Conservation (phyloP, 805 yeast species). For the Torulaspora maleeae region DNA sequence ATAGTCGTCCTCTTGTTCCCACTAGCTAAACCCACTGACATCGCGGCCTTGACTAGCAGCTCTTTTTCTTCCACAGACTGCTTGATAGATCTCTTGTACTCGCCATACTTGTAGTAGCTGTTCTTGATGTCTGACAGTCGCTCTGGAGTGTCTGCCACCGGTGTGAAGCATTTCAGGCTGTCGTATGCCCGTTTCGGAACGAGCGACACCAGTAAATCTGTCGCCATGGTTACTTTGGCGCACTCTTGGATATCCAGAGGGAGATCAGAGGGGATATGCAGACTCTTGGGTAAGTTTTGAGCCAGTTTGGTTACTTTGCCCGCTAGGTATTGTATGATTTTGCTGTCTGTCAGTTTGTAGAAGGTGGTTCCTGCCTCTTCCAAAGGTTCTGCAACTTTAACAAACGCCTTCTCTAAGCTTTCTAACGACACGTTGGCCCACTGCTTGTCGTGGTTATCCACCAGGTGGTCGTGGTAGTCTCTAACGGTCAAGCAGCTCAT, state of each 20-base stretch:
- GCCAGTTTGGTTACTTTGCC: constrained; percentile 38
- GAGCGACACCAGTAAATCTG: constrained; percentile 44
- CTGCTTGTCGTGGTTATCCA: constrained; percentile 26
- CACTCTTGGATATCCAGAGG: constrained; percentile 35
- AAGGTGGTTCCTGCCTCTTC: constrained; percentile 44
- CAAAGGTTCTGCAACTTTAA: constrained; percentile 38
- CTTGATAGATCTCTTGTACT: constrained; percentile 22
- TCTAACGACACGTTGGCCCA: constrained; percentile 23
- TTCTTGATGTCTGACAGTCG: constrained; percentile 25
- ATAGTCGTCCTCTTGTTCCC: constrained; percentile 14
- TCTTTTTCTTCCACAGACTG: constrained; percentile 25
- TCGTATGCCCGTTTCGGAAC: constrained; percentile 42
- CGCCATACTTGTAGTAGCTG: constrained; percentile 33
- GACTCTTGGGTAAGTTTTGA: constrained; percentile 38
- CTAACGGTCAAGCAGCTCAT: constrained; percentile 29
- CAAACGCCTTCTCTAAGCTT: constrained; percentile 27
- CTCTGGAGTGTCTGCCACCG: background rate
- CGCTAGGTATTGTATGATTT: constrained; percentile 39
- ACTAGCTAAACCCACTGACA: constrained; percentile 28
- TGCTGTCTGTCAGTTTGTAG: constrained; percentile 42
- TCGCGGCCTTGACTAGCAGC: constrained; percentile 31
- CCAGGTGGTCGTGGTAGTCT: constrained; percentile 33
- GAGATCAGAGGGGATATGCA: constrained; percentile 31
- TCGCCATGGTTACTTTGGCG: constrained; percentile 37
- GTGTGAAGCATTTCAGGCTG: constrained; percentile 19